phyloP scores from a whole-genome alignment of 495 filamentous ascomycete species.

The Chaetomium tenue region DNA sequence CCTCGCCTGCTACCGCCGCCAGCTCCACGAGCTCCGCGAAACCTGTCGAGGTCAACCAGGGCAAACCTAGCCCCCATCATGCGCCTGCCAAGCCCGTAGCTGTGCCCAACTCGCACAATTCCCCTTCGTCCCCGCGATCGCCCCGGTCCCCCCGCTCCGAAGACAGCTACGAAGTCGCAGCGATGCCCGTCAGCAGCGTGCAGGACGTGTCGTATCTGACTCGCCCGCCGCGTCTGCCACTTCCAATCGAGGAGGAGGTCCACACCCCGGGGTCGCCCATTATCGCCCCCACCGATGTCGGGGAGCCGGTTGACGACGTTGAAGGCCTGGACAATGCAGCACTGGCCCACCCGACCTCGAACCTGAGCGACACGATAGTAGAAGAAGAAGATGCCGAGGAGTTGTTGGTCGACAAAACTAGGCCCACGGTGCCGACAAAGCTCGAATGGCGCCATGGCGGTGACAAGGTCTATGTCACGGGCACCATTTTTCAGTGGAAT shows the following conservation, averaged over 20 bases:
- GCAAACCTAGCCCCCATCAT: conserved; percentile 22
- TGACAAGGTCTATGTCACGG: conserved; percentile 91
- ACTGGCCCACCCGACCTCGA: conserved; percentile 58
- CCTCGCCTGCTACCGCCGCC: conserved; percentile 32
- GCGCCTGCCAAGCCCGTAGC: conserved; percentile 50
- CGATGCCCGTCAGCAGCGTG: conserved; percentile 44
- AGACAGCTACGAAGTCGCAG: conserved; percentile 39
- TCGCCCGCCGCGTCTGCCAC: conserved; percentile 79
- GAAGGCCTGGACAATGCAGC: conserved; percentile 40
- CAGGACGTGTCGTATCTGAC: conserved; percentile 61
- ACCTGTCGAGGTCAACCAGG: conserved; percentile 39
- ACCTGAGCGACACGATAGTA: conserved; percentile 63
- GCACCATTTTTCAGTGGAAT: conserved; percentile 94
- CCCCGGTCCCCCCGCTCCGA: conserved; percentile 37
- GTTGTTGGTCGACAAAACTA: conserved; percentile 62
- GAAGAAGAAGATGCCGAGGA: conserved; percentile 85
- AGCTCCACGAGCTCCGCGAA: conserved; percentile 35
- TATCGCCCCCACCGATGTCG: conserved; percentile 61
- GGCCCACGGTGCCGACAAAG: conserved; percentile 69
- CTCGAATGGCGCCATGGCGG: conserved; percentile 79
- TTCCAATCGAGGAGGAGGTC: conserved; percentile 86
- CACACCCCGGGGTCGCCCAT: conserved; percentile 86
- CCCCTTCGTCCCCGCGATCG: conserved; percentile 28
- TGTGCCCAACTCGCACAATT: conserved; percentile 47
- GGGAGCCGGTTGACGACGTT: conserved; percentile 50